These are phyloP conservation scores for Suillus tomentosus DNA, from an alignment of 768 basidiomycete genomes.

Conservation along the genomic window DNA sequence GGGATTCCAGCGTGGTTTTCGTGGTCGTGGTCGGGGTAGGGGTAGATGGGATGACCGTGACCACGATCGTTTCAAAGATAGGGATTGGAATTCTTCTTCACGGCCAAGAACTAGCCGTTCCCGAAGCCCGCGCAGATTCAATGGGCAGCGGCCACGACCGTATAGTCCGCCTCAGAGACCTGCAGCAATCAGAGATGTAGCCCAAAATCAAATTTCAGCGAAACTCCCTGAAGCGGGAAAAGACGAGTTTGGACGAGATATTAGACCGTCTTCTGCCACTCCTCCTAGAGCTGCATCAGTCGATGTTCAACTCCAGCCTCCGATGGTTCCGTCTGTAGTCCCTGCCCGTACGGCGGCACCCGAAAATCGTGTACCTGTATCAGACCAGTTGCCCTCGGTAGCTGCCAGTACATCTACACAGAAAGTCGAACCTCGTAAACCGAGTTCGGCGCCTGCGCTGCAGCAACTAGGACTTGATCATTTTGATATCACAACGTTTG, in stretches of 20 bases:
- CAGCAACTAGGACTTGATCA: conserved; percentile 55
- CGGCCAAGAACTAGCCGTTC: conserved; percentile 67
- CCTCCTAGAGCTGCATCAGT: conserved; percentile 31
- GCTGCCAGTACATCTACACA: conserved; percentile 60
- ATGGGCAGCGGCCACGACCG: conserved; percentile 50
- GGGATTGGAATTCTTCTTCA: conserved; percentile 36
- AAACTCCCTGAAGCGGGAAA: conserved; percentile 46
- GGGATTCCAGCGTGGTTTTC: conserved; percentile 52
- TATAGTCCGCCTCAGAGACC: conserved; percentile 63
- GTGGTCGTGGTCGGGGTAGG: conserved; percentile 62
- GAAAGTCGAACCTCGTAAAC: conserved; percentile 36
- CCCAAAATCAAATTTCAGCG: conserved; percentile 30
- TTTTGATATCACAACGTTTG: conserved; percentile 73
- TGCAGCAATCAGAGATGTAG: conserved; percentile 32
- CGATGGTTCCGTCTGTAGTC: conserved; percentile 42
- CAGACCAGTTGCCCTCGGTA: conserved; percentile 43
- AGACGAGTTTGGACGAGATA: conserved; percentile 88
- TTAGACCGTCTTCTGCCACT: conserved; percentile 54
- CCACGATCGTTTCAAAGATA: conserved; percentile 44
- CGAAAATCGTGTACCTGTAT: conserved; percentile 50
- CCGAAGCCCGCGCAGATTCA: conserved; percentile 69
- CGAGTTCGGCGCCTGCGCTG: conserved; percentile 41
- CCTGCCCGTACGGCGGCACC: conserved; percentile 45
- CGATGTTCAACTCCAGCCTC: conserved; percentile 30
- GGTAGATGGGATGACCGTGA: conserved; percentile 63